Percentiles rank a stretch among this genome's conserved stretches.
These are phyloP conservation scores for Staphylotrichum tortipilum DNA, from an alignment of 495 filamentous ascomycete genomes.

Conservation along the genomic window DNA sequence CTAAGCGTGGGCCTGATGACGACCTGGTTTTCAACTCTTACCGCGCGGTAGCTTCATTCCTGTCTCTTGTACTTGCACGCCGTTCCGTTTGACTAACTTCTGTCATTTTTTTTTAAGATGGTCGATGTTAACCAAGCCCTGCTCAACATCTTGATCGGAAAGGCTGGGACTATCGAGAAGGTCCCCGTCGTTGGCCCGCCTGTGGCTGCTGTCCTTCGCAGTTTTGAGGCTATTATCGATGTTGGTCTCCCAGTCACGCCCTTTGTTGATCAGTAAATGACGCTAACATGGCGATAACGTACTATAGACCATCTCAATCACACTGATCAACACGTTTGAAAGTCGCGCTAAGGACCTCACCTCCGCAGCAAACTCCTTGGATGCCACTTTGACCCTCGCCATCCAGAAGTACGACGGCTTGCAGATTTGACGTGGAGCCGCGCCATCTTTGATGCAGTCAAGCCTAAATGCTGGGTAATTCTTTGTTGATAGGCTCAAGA, in stretches of 20 bases:
- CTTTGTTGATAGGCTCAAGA: too few species aligned
- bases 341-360: background rate
- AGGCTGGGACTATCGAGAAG: background rate
- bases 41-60: background rate
- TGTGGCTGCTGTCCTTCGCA: background rate
- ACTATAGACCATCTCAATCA: background rate
- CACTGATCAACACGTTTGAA: background rate
- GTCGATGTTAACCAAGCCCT: background rate
- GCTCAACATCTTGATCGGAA: background rate
- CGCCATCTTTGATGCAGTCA: too few species aligned
- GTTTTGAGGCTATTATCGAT: background rate
- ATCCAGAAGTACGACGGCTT: background rate
- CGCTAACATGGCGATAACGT: background rate
- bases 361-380: background rate
- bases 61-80: background rate
- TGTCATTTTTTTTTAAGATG: background rate
- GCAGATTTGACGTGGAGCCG: too few species aligned
- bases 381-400: background rate
- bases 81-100: background rate
- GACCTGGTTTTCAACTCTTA: background rate
- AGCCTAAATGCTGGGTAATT: too few species aligned
- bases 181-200: background rate
- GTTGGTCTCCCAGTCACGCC: background rate
- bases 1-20: background rate
- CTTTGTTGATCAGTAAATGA: background rate